Base-by-base conservation (phyloP, 2,329 filamentous ascomycete species). In the Stemphylium lycopersici region DNA sequence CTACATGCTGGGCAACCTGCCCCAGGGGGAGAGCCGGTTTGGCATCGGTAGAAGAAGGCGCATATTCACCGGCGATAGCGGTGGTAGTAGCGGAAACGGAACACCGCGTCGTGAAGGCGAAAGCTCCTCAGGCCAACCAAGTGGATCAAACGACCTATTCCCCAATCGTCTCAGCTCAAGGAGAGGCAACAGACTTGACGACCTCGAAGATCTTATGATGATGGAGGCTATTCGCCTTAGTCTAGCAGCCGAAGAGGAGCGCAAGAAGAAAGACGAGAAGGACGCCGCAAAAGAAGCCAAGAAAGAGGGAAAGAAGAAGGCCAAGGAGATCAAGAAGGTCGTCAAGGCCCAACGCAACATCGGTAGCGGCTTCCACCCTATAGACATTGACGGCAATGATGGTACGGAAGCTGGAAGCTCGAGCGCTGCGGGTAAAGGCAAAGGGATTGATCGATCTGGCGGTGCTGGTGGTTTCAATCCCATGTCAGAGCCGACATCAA, bases 161-260 rank as follows among this genome's bases (percentile, higher is more conserved):
- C 67, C 74, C 29, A 77, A 73, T 12, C 75, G 82, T 6, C 73
- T 76, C 15, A 83, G 81, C 62, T 84, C 83, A 32, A 78, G 87
- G 55, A 79, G 85, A 57, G 84, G 76, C 51, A 83, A 71, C 43
- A 62, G 91, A 26, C 86, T 96, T 70, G 91, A 96, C 18, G 93
- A 98, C 64, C 82, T 98, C 0, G 95, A 99, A 72, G 93, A 96
- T 43, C 90, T 99, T 80, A 99, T 99, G 95, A 92, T 98, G 81
- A 91, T 95, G 82, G 95, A 99, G 74, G 95, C 95, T 0, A 96
- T 99, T 42, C 84, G 95, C 34, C 76, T 96, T 26, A 96, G 92
- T 42, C 80, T 99, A n/a, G 92, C 90, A 0, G 88, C 91, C 1
- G 95, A 99, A 72, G 93, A 98, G 68, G 93, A 98, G 37, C 85